A percentile compares a stretch with the other conserved stretches of the same genome.
These are phyloP conservation scores for Coemansia biformis DNA, from an alignment of 192 early-diverging fungal species.

Conservation along the genomic window DNA sequence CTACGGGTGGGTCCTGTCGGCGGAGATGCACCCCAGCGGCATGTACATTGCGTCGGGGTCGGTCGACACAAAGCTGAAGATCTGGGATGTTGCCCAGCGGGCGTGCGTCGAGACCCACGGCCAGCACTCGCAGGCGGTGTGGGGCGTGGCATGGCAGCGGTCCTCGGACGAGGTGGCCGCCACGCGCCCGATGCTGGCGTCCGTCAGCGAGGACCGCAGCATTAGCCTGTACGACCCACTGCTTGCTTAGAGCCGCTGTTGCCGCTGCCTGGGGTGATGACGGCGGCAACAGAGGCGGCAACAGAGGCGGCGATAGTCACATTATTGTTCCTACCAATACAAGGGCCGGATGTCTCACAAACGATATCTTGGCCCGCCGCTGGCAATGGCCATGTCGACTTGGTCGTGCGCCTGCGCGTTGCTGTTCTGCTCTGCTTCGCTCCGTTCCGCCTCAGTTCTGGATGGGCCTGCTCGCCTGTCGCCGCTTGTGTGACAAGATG, in stretches of 20 bases:
- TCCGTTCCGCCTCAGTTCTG: too few relatives aligned
- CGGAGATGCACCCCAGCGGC: constrained; percentile 37
- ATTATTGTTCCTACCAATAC: too few relatives aligned
- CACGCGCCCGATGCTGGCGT: constrained; percentile 40
- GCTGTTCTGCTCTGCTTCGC: too few relatives aligned
- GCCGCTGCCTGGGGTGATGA: too few relatives aligned
- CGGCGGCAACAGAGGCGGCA: too few relatives aligned
- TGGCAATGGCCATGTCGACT: too few relatives aligned
- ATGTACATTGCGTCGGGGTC: constrained; percentile 47
- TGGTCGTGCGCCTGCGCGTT: too few relatives aligned
- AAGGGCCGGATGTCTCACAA: too few relatives aligned
- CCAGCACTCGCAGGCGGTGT: constrained; percentile 41
- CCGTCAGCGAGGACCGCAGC: constrained; percentile 41
- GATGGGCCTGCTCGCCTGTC: neutral
- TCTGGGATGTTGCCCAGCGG: constrained; percentile 47
- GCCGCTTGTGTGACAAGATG: constrained; percentile 30
- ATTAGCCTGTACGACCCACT: constrained; percentile 41
- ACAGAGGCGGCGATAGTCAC: too few relatives aligned
- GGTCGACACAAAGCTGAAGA: constrained; percentile 45
- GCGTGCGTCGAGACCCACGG: constrained; percentile 38
- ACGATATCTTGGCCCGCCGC: too few relatives aligned
- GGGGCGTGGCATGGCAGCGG: constrained; percentile 43
- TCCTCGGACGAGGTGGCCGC: constrained; percentile 25
- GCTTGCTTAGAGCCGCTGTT: constrained; percentile 18
- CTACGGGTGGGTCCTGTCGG: constrained; percentile 45